Base-by-base conservation (phyloP, 2,329 filamentous ascomycete genomes). In the Meredithiella fracta region DNA sequence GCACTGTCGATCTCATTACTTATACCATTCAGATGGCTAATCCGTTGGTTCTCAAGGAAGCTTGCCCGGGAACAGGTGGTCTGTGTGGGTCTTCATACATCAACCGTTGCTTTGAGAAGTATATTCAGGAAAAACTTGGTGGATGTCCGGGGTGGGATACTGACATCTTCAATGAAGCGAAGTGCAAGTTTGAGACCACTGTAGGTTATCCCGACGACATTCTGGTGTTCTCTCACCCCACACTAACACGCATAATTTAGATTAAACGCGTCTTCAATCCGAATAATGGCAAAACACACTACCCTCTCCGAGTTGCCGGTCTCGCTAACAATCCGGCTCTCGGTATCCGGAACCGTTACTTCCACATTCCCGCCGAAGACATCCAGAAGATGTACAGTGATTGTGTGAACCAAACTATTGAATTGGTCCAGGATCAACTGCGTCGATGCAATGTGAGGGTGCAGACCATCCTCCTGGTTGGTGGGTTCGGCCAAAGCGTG, bases 1-100 rank as follows among this genome's bases (percentile, higher is more conserved):
- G 74, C 23, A 76, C 74, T 1, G 74, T 74, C 1, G 75, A 78
- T 62, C 65, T 78, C 20, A 76, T 78, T 57, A 73, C 72, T 5
- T 78, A 78, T 59, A 70, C 72, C 56, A 69, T 78, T 40, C 69
- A 65, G 1, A 64, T 66, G 8, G 61, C 73, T 2, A 65, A 69
- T 53, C 73, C 73, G 1, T 66, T 67, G 15, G 64, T 76, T 5
- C 65, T 77, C n/a, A 67, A 68, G 56, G 74, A 77, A 62, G 70
- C 73, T 14, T 71, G 71, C 2, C 68, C 70, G 31, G 73, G 73
- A 1, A 73, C 70, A 8, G 74, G 74, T 14, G 72, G 70, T 3
- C 68, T 72, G 59, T 77, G 73, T 58, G 75, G 74, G 22, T 74
- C 72, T 1, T 70, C 72, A 1, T 70, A 73, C 60, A 65, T 77